A percentile compares a stretch with the other conserved stretches of the same genome.
phyloP scores from a whole-genome alignment of 1,284 basidiomycete species.

The Ganoderma meredithae region DNA sequence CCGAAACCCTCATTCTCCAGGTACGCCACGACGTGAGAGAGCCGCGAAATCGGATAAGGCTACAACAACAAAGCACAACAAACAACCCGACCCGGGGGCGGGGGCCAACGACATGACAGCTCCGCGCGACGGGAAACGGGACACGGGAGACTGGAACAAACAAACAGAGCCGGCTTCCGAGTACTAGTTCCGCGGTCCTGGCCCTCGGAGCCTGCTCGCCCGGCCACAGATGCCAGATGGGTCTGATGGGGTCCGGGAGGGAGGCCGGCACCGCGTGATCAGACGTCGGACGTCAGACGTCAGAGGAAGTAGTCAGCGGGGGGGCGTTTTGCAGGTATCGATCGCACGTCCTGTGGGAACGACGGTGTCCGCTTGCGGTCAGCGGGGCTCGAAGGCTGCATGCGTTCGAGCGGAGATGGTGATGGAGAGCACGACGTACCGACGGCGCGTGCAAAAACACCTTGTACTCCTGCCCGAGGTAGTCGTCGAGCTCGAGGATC shows the following conservation, averaged over 20 bases:
- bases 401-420: constrained; percentile 6
- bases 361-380: constrained; percentile 26
- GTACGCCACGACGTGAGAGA: not conserved
- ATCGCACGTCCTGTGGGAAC: constrained; percentile 74
- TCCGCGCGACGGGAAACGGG: constrained; percentile 1
- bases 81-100: not conserved
- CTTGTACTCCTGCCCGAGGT: constrained; percentile 91
- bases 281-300: constrained; percentile 18
- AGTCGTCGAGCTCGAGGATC: constrained; percentile 91
- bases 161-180: not conserved
- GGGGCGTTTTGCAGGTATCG: constrained; percentile 89
- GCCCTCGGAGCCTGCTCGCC: not conserved
- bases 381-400: not conserved
- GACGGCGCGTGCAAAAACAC: constrained; percentile 84
- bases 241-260: not conserved
- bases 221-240: not conserved
- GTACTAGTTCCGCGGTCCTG: not conserved
- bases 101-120: not conserved
- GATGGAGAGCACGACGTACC: constrained; percentile 49
- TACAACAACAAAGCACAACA: constrained; percentile 24
- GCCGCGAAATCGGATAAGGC: constrained; percentile 12
- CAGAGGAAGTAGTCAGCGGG: constrained; percentile 85
- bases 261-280: not conserved
- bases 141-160: not conserved
- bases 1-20: not conserved